Evolutionary conservation across 768 basidiomycete species (phyloP), one percentile per base, ranked within the genome.

Genomic region (Calocybe gangraenosa): DNA sequence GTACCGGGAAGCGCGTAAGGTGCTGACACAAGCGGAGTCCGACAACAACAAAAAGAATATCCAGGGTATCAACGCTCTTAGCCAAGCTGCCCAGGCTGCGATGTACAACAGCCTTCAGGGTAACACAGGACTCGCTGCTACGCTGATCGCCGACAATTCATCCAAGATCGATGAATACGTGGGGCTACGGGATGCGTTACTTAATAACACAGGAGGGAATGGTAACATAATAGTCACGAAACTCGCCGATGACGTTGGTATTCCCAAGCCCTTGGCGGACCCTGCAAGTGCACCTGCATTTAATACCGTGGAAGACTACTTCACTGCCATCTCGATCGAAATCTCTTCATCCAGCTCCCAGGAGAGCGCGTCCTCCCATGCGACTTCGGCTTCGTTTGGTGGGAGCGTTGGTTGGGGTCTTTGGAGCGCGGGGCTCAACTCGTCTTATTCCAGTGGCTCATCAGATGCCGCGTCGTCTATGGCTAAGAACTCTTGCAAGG

Each of bases 31-130:
- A n/a, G 35, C 7, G 8, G 22, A 25, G n/a, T 18, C 43, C 5
- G 20, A 22, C 1, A 21, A 33, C 2, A 20, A 34, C n/a, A 23
- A 37, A 15, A 14, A n/a, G 18, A 44, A 44, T n/a, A 30, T 44
- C 9, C 20, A 7, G 35, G 21, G 35, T 3, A 13, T 44, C 5
- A 44, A 36, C 20, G 10, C 20, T 5, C 7, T 4, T 3, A 44
- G 36, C 20, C n/a, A 15, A 14, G 22, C 31, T 3, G 43, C 43
- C 10, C 43, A 44, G 20, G 43, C 36, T 10, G 6, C n/a, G 23
- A 5, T 44, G 35, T 44, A 25, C 35, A 44, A 37, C 21, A 44
- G 21, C 5, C 18, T 44, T n/a, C 21, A 31, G 17, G 43, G 43
- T 17, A 36, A 36, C n/a, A 14, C 13, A 7, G 43, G 43, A 8